A percentile compares a stretch with the other conserved stretches of the same genome.
phyloP scores from a whole-genome alignment of 257 asterid species.

The Handroanthus guayacan region DNA sequence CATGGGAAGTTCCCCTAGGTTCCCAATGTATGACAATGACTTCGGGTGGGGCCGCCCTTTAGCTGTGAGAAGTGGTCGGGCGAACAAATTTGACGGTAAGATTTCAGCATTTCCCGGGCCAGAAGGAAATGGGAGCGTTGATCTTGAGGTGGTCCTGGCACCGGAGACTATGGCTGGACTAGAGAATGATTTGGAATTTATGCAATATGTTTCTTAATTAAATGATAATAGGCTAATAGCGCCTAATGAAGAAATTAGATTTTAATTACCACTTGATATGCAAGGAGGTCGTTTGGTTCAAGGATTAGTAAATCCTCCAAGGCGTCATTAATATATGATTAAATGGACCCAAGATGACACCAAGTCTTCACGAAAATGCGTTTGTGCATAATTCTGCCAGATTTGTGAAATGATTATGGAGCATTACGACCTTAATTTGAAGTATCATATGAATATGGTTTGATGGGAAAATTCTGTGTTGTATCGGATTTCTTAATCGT shows the following conservation, averaged over 20 bases:
- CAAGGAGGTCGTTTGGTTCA: no score
- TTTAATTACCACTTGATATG: no score
- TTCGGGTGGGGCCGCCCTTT: constrained; percentile 95
- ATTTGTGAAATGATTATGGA: neutral
- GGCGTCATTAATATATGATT: neutral
- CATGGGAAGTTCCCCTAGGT: constrained; percentile 98
- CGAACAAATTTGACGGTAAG: constrained; percentile 95
- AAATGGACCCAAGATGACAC: neutral
- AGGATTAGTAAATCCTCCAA: no score
- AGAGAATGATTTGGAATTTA: constrained; percentile 72
- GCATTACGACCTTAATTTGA: neutral
- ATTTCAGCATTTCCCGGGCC: constrained; percentile 92
- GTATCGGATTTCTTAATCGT: neutral
- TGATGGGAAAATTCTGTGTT: neutral
- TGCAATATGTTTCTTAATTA: constrained; percentile 72
- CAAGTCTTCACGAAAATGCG: no score
- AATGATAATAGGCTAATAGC: no score
- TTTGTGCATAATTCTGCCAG: no score
- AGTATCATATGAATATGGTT: neutral
- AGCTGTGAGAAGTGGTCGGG: constrained; percentile 88
- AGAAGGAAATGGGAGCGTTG: constrained; percentile 84
- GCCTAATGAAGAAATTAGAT: no score
- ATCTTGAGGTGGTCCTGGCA: constrained; percentile 90
- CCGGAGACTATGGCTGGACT: constrained; percentile 79
- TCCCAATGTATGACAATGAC: constrained; percentile 95